Base-by-base conservation (phyloP, 257 asterid genomes). In the Asclepias syriaca region DNA sequence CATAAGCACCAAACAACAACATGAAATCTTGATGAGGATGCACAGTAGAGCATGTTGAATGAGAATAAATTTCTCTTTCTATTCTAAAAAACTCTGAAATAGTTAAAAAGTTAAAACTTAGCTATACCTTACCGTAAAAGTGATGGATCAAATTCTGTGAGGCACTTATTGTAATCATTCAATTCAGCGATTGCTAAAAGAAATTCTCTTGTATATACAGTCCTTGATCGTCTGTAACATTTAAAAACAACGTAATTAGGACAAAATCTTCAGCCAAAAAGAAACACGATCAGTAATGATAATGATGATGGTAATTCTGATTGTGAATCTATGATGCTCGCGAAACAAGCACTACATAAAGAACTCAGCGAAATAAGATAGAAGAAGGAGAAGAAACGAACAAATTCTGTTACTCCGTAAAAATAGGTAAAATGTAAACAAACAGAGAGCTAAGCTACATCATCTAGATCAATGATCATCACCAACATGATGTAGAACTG, bases 61-160 rank as follows among this genome's bases (percentile, higher is more conserved):
- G 60, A 49, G 3, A 63, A 55, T 11, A 43, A 24, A 24, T 58
- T 13, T 39, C 51, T 43, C 71, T 24, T n/a, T 19, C 9, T 66
- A 66, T 8, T 3, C 22, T 43, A 71, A 53, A 51, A 51, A 55
- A 68, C 39, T 34, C 5, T 34, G 39, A 34, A 34, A 43, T 43
- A 43, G 48, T 43, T 6, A 43, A 43, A 6, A 43, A 6, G 48
- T 43, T 43, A 8, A 6, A 43, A 43, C 48, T 8, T 43, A 43
- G 48, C 2, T 43, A 8, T 46, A 70, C 43, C 82, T 60, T 77
- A 87, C 90, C 72, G 56, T 54, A 87, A 66, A 74, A 73, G 12
- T 19, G 72, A 71, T 60, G 82, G 75, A 45, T 82, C 81, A 63
- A 85, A 72, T 72, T 81, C 90, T 50, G 68, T 21, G 34, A 88